Evolutionary conservation across 495 filamentous ascomycete genomes (phyloP).

Genomic region (Parachaetomium inaequale): DNA sequence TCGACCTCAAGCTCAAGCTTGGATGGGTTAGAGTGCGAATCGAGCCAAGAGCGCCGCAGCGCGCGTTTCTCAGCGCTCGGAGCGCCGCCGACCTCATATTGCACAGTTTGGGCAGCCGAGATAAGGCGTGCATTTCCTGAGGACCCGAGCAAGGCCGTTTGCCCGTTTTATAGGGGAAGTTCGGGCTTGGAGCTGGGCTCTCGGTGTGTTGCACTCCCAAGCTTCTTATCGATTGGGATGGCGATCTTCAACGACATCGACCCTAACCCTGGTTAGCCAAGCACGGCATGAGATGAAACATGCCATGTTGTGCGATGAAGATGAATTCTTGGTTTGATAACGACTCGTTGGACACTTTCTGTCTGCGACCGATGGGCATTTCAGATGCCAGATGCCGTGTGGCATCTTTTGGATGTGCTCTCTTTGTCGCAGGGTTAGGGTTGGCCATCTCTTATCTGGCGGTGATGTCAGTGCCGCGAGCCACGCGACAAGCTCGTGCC

Average conservation of each 20-base stretch:
- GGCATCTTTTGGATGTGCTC: no score
- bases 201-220: constrained; percentile 14
- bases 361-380: no score
- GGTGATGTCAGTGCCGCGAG: constrained; percentile 16
- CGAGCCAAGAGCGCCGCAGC: constrained; percentile 17
- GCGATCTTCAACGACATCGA: background rate
- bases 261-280: constrained; percentile 10
- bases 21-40: background rate
- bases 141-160: background rate
- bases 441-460: background rate
- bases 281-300: background rate
- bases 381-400: no score
- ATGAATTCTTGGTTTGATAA: no score
- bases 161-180: background rate
- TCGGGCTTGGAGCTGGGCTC: background rate
- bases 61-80: constrained; percentile 21
- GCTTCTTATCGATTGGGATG: background rate
- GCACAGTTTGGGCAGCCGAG: background rate
- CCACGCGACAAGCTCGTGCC: constrained; percentile 14
- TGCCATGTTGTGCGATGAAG: background rate
- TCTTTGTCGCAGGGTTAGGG: constrained; percentile 20
- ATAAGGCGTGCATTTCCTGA: constrained; percentile 6
- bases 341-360: no score
- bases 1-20: constrained; percentile 4
- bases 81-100: constrained; percentile 27